phyloP scores from a whole-genome alignment of 177 flowering plant genomes.

The Tripterygium wilfordii region DNA sequence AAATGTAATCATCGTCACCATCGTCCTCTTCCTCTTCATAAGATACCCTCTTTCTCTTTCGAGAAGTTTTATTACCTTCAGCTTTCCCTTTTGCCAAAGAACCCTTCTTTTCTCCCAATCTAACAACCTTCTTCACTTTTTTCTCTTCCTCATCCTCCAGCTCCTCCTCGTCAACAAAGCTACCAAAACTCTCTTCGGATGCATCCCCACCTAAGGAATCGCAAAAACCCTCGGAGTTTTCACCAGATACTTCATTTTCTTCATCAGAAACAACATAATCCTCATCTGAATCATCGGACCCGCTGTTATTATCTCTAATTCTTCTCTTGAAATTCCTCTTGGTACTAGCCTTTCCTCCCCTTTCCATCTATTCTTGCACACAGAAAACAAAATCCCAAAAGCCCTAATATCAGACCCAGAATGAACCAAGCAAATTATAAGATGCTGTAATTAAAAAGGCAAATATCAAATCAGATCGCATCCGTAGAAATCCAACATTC shows the following conservation, averaged over 20 bases:
- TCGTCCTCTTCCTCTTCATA: constrained; percentile 20
- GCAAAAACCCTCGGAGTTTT: constrained; percentile 32
- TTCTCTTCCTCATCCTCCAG: constrained; percentile 33
- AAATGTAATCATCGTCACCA: constrained; percentile 6
- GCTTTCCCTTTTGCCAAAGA: constrained; percentile 20
- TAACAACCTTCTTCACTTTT: constrained; percentile 9
- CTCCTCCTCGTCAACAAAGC: constrained; percentile 25
- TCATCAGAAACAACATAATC: constrained; percentile 71
- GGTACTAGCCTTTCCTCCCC: constrained; percentile 36
- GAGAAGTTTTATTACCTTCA: constrained; percentile 15
- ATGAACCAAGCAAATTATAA: constrained; percentile 3
- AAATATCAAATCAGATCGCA: constrained; percentile 6
- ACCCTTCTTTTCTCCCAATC: constrained; percentile 17
- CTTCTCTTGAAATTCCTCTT: constrained; percentile 30
- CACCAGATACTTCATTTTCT: constrained; percentile 34
- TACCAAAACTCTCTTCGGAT: constrained; percentile 38
- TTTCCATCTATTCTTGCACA: constrained; percentile 41
- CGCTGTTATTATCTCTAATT: constrained; percentile 19
- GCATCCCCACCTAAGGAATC: constrained; percentile 35
- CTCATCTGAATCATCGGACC: constrained; percentile 90
- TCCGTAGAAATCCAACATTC: constrained; percentile 11
- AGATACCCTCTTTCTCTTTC: constrained; percentile 23
- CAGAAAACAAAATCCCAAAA: neutral
- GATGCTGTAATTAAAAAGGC: neutral
- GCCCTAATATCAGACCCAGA: constrained; percentile 6